Evolutionary conservation across 2,329 filamentous ascomycete species (phyloP).

Genomic region (Trichocomaceae sp.): DNA sequence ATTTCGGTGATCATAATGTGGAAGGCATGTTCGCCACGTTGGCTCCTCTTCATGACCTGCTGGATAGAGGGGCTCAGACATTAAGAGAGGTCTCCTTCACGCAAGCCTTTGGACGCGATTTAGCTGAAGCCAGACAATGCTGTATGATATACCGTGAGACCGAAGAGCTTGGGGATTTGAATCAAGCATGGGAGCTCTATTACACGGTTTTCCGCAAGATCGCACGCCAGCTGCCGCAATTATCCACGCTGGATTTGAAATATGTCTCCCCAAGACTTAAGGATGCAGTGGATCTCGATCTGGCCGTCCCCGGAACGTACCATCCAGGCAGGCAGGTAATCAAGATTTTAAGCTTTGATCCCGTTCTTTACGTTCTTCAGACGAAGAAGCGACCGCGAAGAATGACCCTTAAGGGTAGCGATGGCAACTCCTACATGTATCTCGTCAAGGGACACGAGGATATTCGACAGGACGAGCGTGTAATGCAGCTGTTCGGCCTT

Average conservation of each 20-base stretch:
- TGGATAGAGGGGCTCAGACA: constrained; percentile 88
- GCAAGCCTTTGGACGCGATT: constrained; percentile 91
- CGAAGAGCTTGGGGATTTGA: constrained; percentile 87
- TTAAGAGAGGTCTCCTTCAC: constrained; percentile 94
- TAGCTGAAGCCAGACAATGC: constrained; percentile 93
- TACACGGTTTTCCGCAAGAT: constrained; percentile 98
- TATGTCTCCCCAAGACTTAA: constrained; percentile 96
- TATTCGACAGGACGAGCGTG: constrained; percentile 95
- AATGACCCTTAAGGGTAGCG: constrained; percentile 78
- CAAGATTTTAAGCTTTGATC: constrained; percentile 81
- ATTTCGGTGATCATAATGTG: constrained; percentile 96
- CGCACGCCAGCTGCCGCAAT: constrained; percentile 81
- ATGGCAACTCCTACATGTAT: constrained; percentile 82
- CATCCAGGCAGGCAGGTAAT: constrained; percentile 72
- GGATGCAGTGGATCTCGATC: constrained; percentile 73
- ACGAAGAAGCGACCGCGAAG: constrained; percentile 95
- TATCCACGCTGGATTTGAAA: constrained; percentile 86
- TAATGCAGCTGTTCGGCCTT: constrained; percentile 98
- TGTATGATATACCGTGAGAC: constrained; percentile 85
- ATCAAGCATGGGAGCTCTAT: constrained; percentile 98
- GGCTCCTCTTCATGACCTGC: constrained; percentile 80
- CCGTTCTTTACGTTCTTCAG: constrained; percentile 83
- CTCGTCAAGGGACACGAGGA: constrained; percentile 98
- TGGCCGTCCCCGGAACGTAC: constrained; percentile 95
- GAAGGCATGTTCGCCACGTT: constrained; percentile 94